A percentile compares a stretch with the other conserved stretches of the same genome.
These are phyloP conservation scores for Pythium chondricola DNA, from an alignment of 352 stramenopile species.

Conservation along the genomic window DNA sequence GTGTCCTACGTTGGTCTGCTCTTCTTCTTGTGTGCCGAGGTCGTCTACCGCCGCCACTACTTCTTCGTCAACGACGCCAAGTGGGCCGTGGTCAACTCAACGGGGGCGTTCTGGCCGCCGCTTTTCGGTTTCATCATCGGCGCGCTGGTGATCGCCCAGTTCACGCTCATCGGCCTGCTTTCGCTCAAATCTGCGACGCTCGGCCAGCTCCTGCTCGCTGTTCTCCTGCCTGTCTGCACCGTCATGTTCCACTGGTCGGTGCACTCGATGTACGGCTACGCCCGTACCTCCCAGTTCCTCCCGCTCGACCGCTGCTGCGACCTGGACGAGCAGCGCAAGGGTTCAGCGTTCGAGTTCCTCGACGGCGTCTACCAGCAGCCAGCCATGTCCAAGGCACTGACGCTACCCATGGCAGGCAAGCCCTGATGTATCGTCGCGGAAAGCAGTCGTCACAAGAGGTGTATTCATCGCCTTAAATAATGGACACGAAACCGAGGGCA, in stretches of 20 bases:
- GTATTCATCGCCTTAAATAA: too few species aligned
- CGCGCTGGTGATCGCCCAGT: constrained; percentile 54
- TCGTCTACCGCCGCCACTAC: constrained; percentile 64
- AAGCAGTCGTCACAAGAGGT: too few species aligned
- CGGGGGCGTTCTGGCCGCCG: constrained; percentile 58
- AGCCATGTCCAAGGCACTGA: constrained; percentile 38
- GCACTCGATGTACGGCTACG: constrained; percentile 39
- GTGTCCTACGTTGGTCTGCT: constrained; percentile 50
- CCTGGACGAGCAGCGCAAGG: constrained; percentile 47
- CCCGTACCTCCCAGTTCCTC: constrained; percentile 40
- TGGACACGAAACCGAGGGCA: too few species aligned
- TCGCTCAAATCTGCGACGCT: constrained; percentile 56
- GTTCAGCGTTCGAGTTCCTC: constrained; percentile 52
- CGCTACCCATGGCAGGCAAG: constrained; percentile 4
- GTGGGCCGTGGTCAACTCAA: constrained; percentile 51
- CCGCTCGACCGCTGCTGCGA: constrained; percentile 61
- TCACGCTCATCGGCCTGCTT: constrained; percentile 59
- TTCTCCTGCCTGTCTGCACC: constrained; percentile 40
- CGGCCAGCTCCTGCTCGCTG: constrained; percentile 31
- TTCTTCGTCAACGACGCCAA: constrained; percentile 59
- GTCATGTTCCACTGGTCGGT: constrained; percentile 65
- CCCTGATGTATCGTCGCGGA: too few species aligned
- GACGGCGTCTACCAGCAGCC: constrained; percentile 66
- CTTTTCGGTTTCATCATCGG: constrained; percentile 63
- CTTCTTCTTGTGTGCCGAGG: constrained; percentile 63